Percentiles rank a stretch among this genome's conserved stretches.
These are phyloP conservation scores for Cocos nucifera DNA, from an alignment of 176 grass and related monocot species.

Conservation along the genomic window DNA sequence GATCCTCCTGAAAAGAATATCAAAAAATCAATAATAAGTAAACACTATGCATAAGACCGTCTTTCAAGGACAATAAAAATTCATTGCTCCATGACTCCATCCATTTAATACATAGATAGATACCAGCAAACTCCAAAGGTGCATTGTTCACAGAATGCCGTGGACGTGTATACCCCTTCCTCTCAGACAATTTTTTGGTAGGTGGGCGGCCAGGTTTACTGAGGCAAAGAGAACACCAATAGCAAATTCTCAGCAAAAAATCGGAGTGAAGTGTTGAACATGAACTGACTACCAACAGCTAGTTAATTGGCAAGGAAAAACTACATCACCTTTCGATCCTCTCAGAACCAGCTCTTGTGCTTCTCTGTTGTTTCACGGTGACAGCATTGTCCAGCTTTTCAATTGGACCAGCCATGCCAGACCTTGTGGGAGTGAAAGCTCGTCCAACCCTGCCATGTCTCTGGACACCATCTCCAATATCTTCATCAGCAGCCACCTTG, in stretches of 20 bases:
- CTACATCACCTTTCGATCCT: slow-evolving; percentile 62
- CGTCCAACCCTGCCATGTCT: slow-evolving; percentile 56
- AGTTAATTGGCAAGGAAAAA: slow-evolving; percentile 14
- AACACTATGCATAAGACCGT: too few relatives aligned
- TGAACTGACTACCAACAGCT: background rate
- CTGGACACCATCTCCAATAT: slow-evolving; percentile 49
- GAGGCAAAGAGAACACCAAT: slow-evolving; percentile 18
- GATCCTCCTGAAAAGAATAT: slow-evolving; percentile 38
- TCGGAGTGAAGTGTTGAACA: too few relatives aligned
- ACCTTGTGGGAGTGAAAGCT: slow-evolving; percentile 43
- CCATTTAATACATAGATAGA: background rate
- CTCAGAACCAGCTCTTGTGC: slow-evolving; percentile 57
- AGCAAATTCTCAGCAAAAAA: background rate
- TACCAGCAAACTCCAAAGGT: slow-evolving; percentile 53
- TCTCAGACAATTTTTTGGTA: slow-evolving; percentile 73
- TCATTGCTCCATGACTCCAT: too few relatives aligned
- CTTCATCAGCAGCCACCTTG: slow-evolving; percentile 56
- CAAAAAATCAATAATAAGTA: slow-evolving; percentile 15
- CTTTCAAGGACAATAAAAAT: too few relatives aligned
- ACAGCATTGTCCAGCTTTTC: slow-evolving; percentile 65
- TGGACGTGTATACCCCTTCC: slow-evolving; percentile 44
- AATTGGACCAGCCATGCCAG: slow-evolving; percentile 41
- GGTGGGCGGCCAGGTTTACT: slow-evolving; percentile 76
- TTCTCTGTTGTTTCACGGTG: slow-evolving; percentile 62
- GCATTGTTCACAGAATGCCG: slow-evolving; percentile 43